phyloP scores from a whole-genome alignment of 225 moss, liverwort and hornwort genomes.

The Lunularia cruciata region DNA sequence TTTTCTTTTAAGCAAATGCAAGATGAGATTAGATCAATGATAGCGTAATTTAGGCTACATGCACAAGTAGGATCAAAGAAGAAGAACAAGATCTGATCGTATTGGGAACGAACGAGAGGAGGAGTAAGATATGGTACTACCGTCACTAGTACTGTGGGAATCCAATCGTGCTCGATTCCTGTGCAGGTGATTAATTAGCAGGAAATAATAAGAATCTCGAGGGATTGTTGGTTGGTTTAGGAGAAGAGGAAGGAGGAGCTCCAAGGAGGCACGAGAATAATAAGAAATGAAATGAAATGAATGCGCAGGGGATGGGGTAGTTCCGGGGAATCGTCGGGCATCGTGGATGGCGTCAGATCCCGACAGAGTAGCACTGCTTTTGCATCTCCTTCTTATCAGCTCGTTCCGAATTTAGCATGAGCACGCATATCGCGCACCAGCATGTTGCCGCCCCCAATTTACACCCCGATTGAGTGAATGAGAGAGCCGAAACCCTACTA shows the following conservation, averaged over 20 bases:
- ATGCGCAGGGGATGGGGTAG: conserved; percentile 11
- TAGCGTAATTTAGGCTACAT: not conserved
- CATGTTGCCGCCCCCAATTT: conserved; percentile 16
- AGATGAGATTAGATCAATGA: not conserved
- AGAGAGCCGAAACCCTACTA: not conserved
- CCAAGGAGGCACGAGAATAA: too few relatives aligned
- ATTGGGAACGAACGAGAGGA: not conserved
- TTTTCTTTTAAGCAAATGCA: not conserved
- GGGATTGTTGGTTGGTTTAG: too few relatives aligned
- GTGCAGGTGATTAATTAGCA: not conserved
- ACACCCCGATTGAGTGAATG: not conserved
- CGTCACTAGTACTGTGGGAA: too few relatives aligned
- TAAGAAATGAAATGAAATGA: conserved; percentile 16
- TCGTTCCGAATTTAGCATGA: conserved; percentile 20
- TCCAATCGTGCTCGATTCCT: conserved; percentile 2
- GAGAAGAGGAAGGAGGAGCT: too few relatives aligned
- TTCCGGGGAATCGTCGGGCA: conserved; percentile 19
- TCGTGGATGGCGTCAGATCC: conserved; percentile 24
- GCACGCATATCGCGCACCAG: conserved; percentile 11
- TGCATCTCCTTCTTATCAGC: conserved; percentile 25
- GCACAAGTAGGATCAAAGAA: too few relatives aligned
- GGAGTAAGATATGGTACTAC: not conserved
- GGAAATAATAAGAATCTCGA: conserved; percentile 2
- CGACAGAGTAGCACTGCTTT: conserved; percentile 12
- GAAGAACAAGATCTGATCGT: not conserved